A percentile compares a stretch with the other conserved stretches of the same genome.
Conservation (phyloP, 1,139 yeast genomes). For the Sugiyamaella paludigena region DNA sequence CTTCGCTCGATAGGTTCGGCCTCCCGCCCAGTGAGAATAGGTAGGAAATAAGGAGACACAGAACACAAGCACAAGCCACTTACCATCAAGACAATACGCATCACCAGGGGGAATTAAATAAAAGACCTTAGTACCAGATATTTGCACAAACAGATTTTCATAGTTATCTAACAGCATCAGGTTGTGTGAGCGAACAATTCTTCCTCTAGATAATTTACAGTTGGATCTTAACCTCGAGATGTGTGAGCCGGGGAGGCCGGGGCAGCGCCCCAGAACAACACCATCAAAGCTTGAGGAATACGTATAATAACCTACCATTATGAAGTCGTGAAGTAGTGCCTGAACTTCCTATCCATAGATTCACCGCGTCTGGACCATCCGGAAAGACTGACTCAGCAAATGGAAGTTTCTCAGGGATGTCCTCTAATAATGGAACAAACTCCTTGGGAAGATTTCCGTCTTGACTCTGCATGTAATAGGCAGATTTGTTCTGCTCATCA, state of each 20-base stretch:
- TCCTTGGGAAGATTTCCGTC: conserved; percentile 36
- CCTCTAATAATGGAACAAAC: conserved; percentile 27
- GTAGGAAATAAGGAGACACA: too few species aligned
- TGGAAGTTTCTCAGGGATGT: conserved; percentile 24
- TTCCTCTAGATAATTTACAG: neutral
- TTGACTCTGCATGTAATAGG: conserved; percentile 41
- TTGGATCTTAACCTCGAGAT: neutral
- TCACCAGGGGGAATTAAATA: conserved; percentile 40
- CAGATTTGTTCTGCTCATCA: conserved; percentile 14
- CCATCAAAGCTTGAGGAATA: neutral
- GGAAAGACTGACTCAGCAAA: conserved; percentile 32
- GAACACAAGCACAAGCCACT: too few species aligned
- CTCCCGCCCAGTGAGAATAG: too few species aligned
- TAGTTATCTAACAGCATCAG: conserved; percentile 32
- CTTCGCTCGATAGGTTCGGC: too few species aligned
- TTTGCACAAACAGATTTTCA: conserved; percentile 40
- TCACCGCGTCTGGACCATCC: conserved; percentile 39
- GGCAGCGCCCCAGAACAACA: neutral
- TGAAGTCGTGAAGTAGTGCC: conserved; percentile 41
- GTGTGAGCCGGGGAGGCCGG: neutral
- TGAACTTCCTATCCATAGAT: conserved; percentile 41
- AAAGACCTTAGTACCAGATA: conserved; percentile 37
- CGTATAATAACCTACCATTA: conserved; percentile 25
- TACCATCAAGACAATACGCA: conserved; percentile 34
- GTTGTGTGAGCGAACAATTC: neutral